Conservation (phyloP, 805 yeast species). For the Yarrowia sp. region DNA sequence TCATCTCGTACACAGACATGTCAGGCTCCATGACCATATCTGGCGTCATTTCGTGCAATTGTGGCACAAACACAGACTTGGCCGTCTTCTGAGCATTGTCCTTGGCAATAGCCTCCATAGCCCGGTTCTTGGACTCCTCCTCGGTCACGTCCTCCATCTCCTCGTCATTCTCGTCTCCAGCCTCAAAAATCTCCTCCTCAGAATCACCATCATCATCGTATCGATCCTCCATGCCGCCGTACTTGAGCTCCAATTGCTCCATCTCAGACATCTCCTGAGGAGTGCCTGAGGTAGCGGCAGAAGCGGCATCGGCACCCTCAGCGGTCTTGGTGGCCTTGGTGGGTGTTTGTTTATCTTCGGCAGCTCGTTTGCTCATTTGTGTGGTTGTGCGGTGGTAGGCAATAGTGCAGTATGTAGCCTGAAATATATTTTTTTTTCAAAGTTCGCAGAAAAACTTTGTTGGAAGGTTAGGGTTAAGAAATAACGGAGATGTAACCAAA, state of each 20-base stretch:
- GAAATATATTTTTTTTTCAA: not conserved
- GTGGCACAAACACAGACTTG: constrained; percentile 71
- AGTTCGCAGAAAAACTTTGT: not conserved
- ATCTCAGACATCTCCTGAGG: constrained; percentile 23
- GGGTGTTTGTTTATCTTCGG: not conserved
- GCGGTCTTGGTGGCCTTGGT: constrained; percentile 17
- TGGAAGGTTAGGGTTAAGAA: not conserved
- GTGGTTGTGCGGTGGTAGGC: not conserved
- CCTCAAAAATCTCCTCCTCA: constrained; percentile 61
- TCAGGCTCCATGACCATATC: constrained; percentile 96
- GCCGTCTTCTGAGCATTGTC: constrained; percentile 39
- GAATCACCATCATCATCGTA: constrained; percentile 84
- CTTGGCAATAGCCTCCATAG: constrained; percentile 31
- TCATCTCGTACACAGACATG: constrained; percentile 93
- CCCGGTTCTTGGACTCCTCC: constrained; percentile 38
- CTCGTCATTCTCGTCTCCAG: constrained; percentile 84
- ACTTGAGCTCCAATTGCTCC: constrained; percentile 37
- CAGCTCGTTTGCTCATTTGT: constrained; percentile 17
- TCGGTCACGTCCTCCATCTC: constrained; percentile 58
- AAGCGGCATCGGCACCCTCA: not conserved
- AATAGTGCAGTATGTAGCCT: not conserved
- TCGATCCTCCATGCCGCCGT: constrained; percentile 63
- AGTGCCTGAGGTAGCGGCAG: not conserved
- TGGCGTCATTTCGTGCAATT: constrained; percentile 85
- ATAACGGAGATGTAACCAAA: too few species aligned